These are phyloP conservation scores for Aspergillus clavatus DNA, from an alignment of 2,329 filamentous ascomycete genomes.

Conservation along the genomic window DNA sequence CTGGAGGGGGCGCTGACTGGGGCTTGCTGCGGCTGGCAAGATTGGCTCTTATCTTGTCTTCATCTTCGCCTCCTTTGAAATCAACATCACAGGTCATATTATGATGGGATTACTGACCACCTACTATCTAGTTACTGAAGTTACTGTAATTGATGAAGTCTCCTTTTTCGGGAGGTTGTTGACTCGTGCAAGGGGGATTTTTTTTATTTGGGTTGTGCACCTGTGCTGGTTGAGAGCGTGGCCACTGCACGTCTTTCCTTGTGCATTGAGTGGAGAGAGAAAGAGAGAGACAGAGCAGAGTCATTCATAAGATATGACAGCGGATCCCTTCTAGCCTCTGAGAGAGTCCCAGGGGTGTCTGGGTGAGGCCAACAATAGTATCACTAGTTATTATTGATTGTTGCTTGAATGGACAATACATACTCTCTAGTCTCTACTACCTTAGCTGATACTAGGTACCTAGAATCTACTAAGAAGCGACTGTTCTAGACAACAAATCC, in stretches of 20 bases:
- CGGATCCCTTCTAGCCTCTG: slow-evolving; percentile 27
- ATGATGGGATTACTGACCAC: no score
- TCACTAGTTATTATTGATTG: no score
- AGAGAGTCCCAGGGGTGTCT: no score
- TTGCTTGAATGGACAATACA: no score
- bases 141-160: not conserved
- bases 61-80: not conserved
- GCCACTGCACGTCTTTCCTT: slow-evolving; percentile 30
- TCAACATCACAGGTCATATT: not conserved
- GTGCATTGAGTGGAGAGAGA: slow-evolving; percentile 27
- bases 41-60: not conserved
- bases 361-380: no score
- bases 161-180: not conserved
- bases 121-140: no score
- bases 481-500: no score
- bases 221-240: slow-evolving; percentile 33
- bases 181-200: slow-evolving; percentile 15
- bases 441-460: no score
- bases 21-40: not conserved
- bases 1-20: not conserved
- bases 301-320: slow-evolving; percentile 29
- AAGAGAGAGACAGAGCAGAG: no score
- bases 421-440: no score
- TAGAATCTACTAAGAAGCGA: no score
- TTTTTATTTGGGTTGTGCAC: slow-evolving; percentile 10